A percentile compares a stretch with the other conserved stretches of the same genome.
Evolutionary conservation across 306 rosid genomes (phyloP).

Genomic region (Potentilla sterilis): DNA sequence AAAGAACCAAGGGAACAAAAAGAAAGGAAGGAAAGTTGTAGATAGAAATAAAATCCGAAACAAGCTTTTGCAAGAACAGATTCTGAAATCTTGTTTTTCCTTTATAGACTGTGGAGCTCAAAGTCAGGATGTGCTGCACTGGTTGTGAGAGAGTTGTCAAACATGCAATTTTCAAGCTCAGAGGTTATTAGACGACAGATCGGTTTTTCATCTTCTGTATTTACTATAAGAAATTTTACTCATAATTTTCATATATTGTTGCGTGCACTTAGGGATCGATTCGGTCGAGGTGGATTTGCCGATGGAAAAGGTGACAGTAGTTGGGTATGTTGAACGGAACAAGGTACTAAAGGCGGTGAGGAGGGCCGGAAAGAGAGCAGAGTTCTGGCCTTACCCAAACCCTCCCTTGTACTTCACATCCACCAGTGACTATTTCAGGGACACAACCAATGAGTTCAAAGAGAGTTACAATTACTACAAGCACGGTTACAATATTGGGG

Average conservation of each 20-base stretch:
- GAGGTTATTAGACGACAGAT: conserved; percentile 44
- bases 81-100: conserved; percentile 29
- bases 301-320: conserved; percentile 67
- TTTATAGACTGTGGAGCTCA: conserved; percentile 92
- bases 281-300: conserved; percentile 71
- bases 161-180: conserved; percentile 76
- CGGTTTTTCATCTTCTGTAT: not conserved
- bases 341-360: conserved; percentile 80
- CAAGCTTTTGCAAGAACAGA: conserved; percentile 2
- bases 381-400: conserved; percentile 83
- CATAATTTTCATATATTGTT: not conserved
- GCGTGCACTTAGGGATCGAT: conserved; percentile 57
- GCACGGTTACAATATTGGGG: conserved; percentile 84
- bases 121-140: conserved; percentile 94
- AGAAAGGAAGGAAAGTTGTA: conserved; percentile 21
- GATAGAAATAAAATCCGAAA: not conserved
- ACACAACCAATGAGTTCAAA: conserved; percentile 68
- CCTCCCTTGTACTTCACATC: conserved; percentile 85
- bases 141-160: conserved; percentile 93
- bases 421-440: conserved; percentile 56
- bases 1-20: conserved; percentile 34
- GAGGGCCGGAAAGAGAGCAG: conserved; percentile 87
- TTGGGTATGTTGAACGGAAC: conserved; percentile 75
- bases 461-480: conserved; percentile 81
- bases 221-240: not conserved